A percentile compares a stretch with the other conserved stretches of the same genome.
phyloP scores from a whole-genome alignment of 1,139 yeast species.

The Schizosaccharomyces versatilis region DNA sequence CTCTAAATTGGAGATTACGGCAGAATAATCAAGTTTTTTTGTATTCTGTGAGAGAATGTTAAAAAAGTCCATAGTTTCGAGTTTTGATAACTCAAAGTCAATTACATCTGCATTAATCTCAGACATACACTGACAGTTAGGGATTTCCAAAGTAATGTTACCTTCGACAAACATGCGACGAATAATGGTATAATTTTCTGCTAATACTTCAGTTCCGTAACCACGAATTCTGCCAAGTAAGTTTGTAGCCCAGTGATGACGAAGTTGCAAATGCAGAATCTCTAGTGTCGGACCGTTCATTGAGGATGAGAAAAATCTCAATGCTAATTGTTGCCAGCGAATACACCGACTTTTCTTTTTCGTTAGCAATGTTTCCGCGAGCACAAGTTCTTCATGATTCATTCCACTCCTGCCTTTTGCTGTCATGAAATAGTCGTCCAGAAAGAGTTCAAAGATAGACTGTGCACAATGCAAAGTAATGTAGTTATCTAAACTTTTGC shows the following conservation, averaged over 20 bases:
- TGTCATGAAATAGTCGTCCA: constrained; percentile 12
- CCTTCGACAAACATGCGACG: not conserved
- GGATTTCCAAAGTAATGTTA: not conserved
- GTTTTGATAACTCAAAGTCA: constrained; percentile 40
- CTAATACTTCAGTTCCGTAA: not conserved
- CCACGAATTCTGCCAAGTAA: not conserved
- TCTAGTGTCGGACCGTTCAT: too few species aligned
- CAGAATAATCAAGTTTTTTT: constrained; percentile 21
- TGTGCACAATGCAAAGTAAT: constrained; percentile 5
- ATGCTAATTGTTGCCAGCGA: not conserved
- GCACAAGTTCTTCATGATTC: not conserved
- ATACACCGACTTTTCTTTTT: not conserved
- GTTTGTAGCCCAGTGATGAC: not conserved
- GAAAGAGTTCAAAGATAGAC: constrained; percentile 12
- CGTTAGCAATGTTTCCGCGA: not conserved
- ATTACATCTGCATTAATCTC: constrained; percentile 31
- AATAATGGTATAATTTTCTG: not conserved
- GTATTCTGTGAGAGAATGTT: constrained; percentile 28
- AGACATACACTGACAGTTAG: constrained; percentile 36
- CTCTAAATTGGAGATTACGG: constrained; percentile 34
- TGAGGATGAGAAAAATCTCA: too few species aligned
- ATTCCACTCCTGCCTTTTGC: constrained; percentile 3
- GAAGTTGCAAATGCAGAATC: not conserved
- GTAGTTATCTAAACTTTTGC: not conserved
- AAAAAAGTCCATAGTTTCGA: constrained; percentile 45